Evolutionary conservation across 345 rosid species (phyloP), one percentile per base, ranked within the genome.

Genomic region (Anastatica hierochuntica): DNA sequence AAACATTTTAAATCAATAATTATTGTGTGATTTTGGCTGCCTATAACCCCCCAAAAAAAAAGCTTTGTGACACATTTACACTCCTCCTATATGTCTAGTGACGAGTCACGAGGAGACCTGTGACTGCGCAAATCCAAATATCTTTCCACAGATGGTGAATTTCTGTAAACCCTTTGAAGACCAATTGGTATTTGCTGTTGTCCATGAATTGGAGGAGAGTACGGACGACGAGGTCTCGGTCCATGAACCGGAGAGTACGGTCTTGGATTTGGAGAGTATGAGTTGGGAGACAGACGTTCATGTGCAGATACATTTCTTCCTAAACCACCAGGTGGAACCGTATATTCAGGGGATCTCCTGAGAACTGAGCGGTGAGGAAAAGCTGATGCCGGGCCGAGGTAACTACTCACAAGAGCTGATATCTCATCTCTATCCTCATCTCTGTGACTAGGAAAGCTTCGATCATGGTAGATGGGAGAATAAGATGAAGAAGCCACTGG

Each of bases 141-240:
- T 15, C 79, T 65, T 51, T 79, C 83, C 37, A 55, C 19, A 20
- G 77, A 70, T 47, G 67, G 39, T 47, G 83, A 68, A 27, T 61
- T 58, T 44, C 69, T 54, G 40, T 62, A 64, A 19, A 57, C 33
- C 6, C 62, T 57, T 59, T 49, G 67, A 57, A 64, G 49, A 49
- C 60, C 65, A 3, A 10, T 11, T 23, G 71, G 45, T 30, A 74
- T 20, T 50, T 71, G 74, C 46, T 72, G 66, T 53, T 47, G 52
- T 17, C 50, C 63, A 39, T 49, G 7, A 34, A 24, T 13, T 31
- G 71, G 36, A 57, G 60, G 49, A 52, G 64, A 36, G 70, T 58
- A 65, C 15, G 33, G 49, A 10, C 7, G 62, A 38, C 26, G 27
- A 45, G 2, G 61, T 19, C 53, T 66, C 14, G 48, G 53, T 42